These are phyloP conservation scores for Wickerhamomyces bovis DNA, from an alignment of 805 yeast species.

Conservation along the genomic window DNA sequence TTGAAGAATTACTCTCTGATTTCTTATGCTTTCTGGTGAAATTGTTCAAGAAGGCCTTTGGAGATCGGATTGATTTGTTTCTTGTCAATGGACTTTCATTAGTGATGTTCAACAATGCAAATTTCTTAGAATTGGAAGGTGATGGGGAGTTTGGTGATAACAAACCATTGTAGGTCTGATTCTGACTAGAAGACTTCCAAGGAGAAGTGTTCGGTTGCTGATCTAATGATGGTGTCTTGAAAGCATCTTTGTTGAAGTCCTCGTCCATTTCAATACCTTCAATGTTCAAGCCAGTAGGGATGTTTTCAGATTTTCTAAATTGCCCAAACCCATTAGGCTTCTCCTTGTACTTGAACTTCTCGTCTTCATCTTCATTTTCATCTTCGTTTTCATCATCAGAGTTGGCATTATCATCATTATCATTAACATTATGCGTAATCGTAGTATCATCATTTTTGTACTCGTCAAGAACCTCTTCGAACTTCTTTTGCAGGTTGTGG, in stretches of 20 bases:
- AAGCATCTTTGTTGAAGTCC: not conserved
- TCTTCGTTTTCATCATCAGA: slow-evolving; percentile 1
- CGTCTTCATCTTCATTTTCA: slow-evolving; percentile 1
- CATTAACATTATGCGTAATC: not conserved
- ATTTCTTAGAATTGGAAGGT: not conserved
- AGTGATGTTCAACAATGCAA: slow-evolving; percentile 1
- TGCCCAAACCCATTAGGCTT: slow-evolving; percentile 16
- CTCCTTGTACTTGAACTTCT: slow-evolving; percentile 5
- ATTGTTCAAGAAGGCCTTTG: slow-evolving; percentile 20
- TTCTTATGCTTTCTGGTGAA: slow-evolving; percentile 20
- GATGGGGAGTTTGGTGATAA: slow-evolving; percentile 10
- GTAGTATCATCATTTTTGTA: slow-evolving; percentile 1
- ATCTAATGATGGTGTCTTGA: not conserved
- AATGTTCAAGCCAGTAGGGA: slow-evolving; percentile 20
- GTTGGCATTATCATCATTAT: not conserved
- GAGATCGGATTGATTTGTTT: slow-evolving; percentile 21
- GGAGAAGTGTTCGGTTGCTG: not conserved
- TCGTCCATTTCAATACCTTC: slow-evolving; percentile 6
- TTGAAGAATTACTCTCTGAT: slow-evolving; percentile 19
- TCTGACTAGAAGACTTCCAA: not conserved
- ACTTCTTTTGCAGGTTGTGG: not conserved
- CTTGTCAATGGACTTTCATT: slow-evolving; percentile 7
- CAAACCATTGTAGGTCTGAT: slow-evolving; percentile 3
- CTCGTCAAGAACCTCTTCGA: not conserved
- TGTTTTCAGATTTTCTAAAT: slow-evolving; percentile 14